Base-by-base conservation (phyloP, 768 basidiomycete species). In the Tricholoma sp. region DNA sequence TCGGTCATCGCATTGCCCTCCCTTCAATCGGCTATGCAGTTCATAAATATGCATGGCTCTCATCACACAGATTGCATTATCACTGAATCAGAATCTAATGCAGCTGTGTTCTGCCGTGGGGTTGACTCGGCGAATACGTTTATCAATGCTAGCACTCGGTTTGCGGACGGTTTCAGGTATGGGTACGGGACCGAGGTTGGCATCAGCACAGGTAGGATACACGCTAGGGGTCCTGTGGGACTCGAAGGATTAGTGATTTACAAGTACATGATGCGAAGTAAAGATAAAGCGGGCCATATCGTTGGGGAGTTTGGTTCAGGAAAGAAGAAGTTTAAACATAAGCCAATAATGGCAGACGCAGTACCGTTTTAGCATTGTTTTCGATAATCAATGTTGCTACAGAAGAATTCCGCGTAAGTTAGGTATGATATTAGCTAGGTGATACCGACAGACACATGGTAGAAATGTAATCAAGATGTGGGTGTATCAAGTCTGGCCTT, bases 101-200 rank as follows among this genome's bases (percentile, higher is more conserved):
- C 83, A 35, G 78, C 84, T 29, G 75, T 74, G 29, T 99, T 98
- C 75, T 91, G 87, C 69, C 80, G 88, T 16, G 91, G 91, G 6
- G 86, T 98, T 21, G 95, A 96, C 69, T 90, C 89, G 0, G 90
- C 96, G 0, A 92, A 94, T 29, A 92, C 92, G 4, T 99, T 89
- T 65, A 82, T 96, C 58, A 98, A 99, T 65, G 95, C 95, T 6
- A 93, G 89, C 66, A 98, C 97, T 9, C 82, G 97, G 35, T 98
- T 99, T 69, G 88, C 95, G 0, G 97, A 99, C 70, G 96, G 97
- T 11, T 97, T 95, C 73, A 74, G 96, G 59, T 98, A 94, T 68
- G 97, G 97, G 0, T 94, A 97, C 62, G 97, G 97, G 2, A 95
- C 97, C 4, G 97, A 98, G 72, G 96, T 99, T 0, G 97, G 97